Base-by-base conservation (phyloP, 495 filamentous ascomycete genomes). In the Hypoxylon perforatum region DNA sequence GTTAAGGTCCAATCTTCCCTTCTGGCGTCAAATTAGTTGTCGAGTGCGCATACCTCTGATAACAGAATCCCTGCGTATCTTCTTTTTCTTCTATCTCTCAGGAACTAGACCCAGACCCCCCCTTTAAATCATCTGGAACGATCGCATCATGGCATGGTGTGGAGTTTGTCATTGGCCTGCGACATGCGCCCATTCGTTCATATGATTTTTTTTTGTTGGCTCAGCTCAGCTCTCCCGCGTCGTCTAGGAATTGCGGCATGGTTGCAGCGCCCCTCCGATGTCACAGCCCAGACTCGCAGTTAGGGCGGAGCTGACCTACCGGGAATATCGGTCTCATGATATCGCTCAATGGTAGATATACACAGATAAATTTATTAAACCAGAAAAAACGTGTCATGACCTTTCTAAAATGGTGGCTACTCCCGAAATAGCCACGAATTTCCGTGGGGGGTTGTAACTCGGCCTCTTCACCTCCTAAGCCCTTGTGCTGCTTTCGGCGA, bases 391-490 rank as follows among this genome's bases (percentile, higher is more conserved):
- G 33, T 39, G 53, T 53, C 47, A 44, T 61, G 19, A 35, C 8
- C 14, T 38, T 18, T 22, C 12, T 30, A 28, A 51, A 51, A 35
- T 21, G 8, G 30, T 33, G 30, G 18, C 21, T 41, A 23, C 21
- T 41, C 18, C 66, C 66, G 66, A 69, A 65, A 38, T 64, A 65
- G 61, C 66, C 35, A 61, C 66, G 66, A 65, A 46, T 15, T 65
- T 69, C 57, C 66, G 57, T 57, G 61, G 66, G 61, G 64, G 56
- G 15, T 3, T n/a, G 36, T 11, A 35, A 47, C 57, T 69, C 57
- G 66, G 66, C 44, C 53, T 65, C 56, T 57, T 15, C n/a, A 57
- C 42, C 22, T 46, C 57, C 30, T 42, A 46, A 23, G 44, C 36
- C 59, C 18, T 19, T 23, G 4, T 60, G 38, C 8, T 28, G 25